Conservation (phyloP, 805 yeast genomes). For the Torulaspora quercuum region DNA sequence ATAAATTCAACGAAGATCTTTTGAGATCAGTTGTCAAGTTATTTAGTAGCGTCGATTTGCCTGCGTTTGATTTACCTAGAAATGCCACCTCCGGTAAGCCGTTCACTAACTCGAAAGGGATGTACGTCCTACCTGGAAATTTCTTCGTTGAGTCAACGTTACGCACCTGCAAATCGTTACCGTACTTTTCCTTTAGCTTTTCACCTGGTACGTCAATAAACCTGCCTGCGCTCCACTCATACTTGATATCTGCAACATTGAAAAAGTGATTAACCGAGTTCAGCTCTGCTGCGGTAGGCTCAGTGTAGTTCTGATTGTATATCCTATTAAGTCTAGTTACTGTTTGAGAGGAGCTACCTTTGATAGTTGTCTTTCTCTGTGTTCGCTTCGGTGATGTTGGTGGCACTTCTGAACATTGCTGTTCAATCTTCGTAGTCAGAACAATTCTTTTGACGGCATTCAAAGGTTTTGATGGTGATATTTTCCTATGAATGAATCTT, state of each 20-base stretch:
- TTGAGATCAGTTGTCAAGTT: constrained; percentile 46
- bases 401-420: neutral
- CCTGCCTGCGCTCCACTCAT: constrained; percentile 59
- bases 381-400: constrained; percentile 2
- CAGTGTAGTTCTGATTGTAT: constrained; percentile 18
- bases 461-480: neutral
- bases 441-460: constrained; percentile 9
- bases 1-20: constrained; percentile 32
- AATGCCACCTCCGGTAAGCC: constrained; percentile 71
- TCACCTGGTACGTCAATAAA: constrained; percentile 53
- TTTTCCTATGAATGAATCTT: constrained; percentile 1
- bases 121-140: constrained; percentile 25
- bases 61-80: constrained; percentile 81
- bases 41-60: constrained; percentile 76
- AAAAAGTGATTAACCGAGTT: constrained; percentile 42
- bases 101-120: constrained; percentile 32
- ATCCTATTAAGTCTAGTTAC: constrained; percentile 9
- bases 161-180: constrained; percentile 16
- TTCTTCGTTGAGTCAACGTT: constrained; percentile 30
- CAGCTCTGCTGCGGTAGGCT: constrained; percentile 23
- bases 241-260: constrained; percentile 42
- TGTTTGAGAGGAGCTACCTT: neutral
- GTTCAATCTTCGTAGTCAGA: constrained; percentile 8
- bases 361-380: neutral
- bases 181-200: constrained; percentile 14